A percentile compares a stretch with the other conserved stretches of the same genome.
Evolutionary conservation across 163 green algal species (phyloP).

Genomic region (Chlorella variabilis): DNA sequence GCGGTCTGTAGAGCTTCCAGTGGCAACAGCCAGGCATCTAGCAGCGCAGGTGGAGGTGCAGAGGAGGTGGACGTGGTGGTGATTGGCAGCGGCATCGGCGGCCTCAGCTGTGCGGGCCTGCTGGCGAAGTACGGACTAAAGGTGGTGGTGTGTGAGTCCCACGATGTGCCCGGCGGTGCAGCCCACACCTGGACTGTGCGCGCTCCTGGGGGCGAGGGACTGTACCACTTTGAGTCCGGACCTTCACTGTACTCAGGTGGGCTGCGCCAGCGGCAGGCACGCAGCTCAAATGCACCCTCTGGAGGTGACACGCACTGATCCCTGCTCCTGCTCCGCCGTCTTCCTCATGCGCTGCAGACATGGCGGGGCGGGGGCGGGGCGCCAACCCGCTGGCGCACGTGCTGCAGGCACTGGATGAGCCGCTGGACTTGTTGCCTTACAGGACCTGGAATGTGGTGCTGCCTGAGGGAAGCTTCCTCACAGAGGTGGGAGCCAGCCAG

Average conservation of each 20-base stretch:
- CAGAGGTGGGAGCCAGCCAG: slow-evolving; percentile 50
- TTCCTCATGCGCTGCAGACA: slow-evolving; percentile 7
- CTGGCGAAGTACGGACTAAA: slow-evolving; percentile 72
- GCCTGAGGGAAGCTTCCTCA: slow-evolving; percentile 24
- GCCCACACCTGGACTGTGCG: slow-evolving; percentile 80
- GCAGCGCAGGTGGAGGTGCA: not conserved
- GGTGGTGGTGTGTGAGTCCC: slow-evolving; percentile 86
- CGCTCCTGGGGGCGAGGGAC: slow-evolving; percentile 50
- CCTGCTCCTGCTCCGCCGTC: not conserved
- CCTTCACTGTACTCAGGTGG: slow-evolving; percentile 79
- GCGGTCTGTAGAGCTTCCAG: no score
- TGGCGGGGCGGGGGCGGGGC: slow-evolving; percentile 42
- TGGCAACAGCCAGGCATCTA: not conserved
- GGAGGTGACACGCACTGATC: no score
- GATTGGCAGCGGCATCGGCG: slow-evolving; percentile 79
- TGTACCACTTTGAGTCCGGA: slow-evolving; percentile 87
- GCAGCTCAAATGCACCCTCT: not conserved
- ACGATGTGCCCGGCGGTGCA: slow-evolving; percentile 84
- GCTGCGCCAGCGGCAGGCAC: not conserved
- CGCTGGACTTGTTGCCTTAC: slow-evolving; percentile 31
- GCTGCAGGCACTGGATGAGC: slow-evolving; percentile 63
- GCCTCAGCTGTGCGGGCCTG: slow-evolving; percentile 84
- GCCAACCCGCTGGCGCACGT: slow-evolving; percentile 88
- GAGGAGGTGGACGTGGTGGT: slow-evolving; percentile 68
- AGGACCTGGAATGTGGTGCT: slow-evolving; percentile 25